Conservation (phyloP, 805 yeast genomes). For the Candida manassasensis region DNA sequence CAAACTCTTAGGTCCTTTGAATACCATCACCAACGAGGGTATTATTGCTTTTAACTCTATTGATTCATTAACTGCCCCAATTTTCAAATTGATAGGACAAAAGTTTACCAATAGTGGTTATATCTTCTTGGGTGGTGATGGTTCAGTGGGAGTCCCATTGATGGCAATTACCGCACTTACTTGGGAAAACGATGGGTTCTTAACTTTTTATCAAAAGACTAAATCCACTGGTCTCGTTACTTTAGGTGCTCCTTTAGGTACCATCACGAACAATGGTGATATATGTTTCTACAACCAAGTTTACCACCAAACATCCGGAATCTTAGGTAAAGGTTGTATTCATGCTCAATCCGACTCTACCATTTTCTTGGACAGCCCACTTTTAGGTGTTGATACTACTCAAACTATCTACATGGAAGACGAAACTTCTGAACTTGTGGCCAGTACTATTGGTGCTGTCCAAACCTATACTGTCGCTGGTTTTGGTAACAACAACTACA, state of each 20-base stretch:
- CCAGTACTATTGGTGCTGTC: conserved; percentile 11
- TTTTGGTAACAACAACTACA: conserved; percentile 21
- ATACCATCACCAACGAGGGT: conserved; percentile 15
- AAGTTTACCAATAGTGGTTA: conserved; percentile 21
- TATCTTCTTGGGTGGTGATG: conserved; percentile 20
- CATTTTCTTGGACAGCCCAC: conserved; percentile 11
- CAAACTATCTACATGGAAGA: conserved; percentile 18
- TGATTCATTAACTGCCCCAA: conserved; percentile 14
- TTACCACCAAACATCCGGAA: conserved; percentile 18
- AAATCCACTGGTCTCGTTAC: conserved; percentile 11
- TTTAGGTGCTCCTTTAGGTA: conserved; percentile 13
- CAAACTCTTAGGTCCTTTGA: conserved; percentile 11
- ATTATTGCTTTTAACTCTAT: conserved; percentile 19
- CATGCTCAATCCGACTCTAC: conserved; percentile 14
- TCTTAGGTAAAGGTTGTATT: conserved; percentile 24
- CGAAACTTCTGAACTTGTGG: conserved; percentile 14
- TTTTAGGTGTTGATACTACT: conserved; percentile 10
- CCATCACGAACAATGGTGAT: conserved; percentile 21
- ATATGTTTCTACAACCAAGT: conserved; percentile 22
- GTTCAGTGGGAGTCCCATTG: conserved; percentile 12
- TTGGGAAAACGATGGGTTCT: conserved; percentile 17
- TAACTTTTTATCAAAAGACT: conserved; percentile 12
- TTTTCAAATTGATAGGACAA: conserved; percentile 13
- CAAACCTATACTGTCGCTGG: conserved; percentile 21
- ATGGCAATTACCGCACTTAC: conserved; percentile 11